phyloP scores from a whole-genome alignment of 2,329 filamentous ascomycete species.

The Didymella segeticola region DNA sequence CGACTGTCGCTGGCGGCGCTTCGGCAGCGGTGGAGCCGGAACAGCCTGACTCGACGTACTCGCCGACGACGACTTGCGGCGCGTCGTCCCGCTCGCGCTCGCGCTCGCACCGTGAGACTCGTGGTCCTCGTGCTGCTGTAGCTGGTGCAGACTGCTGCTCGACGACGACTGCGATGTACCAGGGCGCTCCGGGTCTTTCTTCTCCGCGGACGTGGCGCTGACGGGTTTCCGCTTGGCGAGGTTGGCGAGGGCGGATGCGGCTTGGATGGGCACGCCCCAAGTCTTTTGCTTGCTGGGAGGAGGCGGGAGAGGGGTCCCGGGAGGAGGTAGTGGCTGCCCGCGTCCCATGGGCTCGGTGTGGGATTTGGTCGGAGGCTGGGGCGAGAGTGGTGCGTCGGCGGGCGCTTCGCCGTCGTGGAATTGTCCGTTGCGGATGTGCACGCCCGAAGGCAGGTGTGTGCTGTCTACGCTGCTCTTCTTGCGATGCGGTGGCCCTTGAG shows the following conservation, averaged over 20 bases:
- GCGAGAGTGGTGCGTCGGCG: conserved; percentile 3
- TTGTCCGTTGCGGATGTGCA: conserved; percentile 17
- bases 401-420: conserved; percentile 14
- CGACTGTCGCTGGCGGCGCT: conserved; percentile 49
- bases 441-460: conserved; percentile 16
- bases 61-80: conserved; percentile 19
- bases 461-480: conserved; percentile 21
- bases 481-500: conserved; percentile 26
- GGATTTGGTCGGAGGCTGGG: conserved; percentile 28
- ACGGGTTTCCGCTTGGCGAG: conserved; percentile 71
- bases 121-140: conserved; percentile 13
- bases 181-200: conserved; percentile 10
- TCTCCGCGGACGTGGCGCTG: conserved; percentile 32
- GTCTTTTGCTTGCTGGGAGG: conserved; percentile 62
- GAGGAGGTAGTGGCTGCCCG: conserved; percentile 81
- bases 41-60: conserved; percentile 19
- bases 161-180: conserved; percentile 16
- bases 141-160: conserved; percentile 5
- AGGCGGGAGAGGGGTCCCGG: conserved; percentile 77
- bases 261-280: conserved; percentile 60
- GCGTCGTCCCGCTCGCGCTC: conserved; percentile 4
- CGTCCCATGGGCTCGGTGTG: conserved; percentile 77
- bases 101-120: conserved; percentile 1
- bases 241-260: conserved; percentile 44
- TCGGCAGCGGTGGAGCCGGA: conserved; percentile 60